Conservation (phyloP, 306 rosid genomes). For the Vicia villosa region DNA sequence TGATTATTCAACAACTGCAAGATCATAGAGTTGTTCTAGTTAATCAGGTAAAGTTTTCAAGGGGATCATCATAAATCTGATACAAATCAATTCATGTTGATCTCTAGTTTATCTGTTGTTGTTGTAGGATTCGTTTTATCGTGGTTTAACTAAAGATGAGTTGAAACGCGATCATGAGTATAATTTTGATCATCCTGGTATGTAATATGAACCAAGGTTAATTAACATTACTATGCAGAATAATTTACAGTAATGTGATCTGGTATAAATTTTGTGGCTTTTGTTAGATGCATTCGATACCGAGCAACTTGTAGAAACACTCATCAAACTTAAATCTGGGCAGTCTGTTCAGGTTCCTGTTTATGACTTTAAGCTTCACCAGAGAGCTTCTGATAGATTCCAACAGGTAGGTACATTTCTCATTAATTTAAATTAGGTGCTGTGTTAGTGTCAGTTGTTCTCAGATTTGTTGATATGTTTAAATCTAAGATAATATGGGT, state of each 20-base stretch:
- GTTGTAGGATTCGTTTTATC: slow-evolving; percentile 57
- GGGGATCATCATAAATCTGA: background rate
- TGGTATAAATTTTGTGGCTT: slow-evolving; percentile 26
- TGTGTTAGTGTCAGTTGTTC: slow-evolving; percentile 11
- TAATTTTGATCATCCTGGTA: slow-evolving; percentile 59
- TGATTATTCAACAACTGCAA: slow-evolving; percentile 59
- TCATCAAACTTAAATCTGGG: slow-evolving; percentile 53
- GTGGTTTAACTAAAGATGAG: slow-evolving; percentile 53
- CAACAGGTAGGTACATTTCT: slow-evolving; percentile 39
- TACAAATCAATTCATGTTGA: background rate
- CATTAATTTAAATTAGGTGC: slow-evolving; percentile 5
- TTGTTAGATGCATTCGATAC: slow-evolving; percentile 56
- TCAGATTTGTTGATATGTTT: slow-evolving; percentile 8
- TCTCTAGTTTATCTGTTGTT: background rate
- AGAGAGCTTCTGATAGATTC: slow-evolving; percentile 39
- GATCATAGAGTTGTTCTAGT: slow-evolving; percentile 56
- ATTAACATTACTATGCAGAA: slow-evolving; percentile 3
- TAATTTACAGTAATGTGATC: background rate
- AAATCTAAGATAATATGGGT: slow-evolving; percentile 11
- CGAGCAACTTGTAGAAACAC: slow-evolving; percentile 53
- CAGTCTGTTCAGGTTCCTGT: slow-evolving; percentile 55
- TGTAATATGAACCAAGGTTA: background rate
- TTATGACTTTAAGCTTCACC: slow-evolving; percentile 48
- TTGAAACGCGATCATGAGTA: slow-evolving; percentile 46
- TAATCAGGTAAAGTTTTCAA: slow-evolving; percentile 42